Evolutionary conservation across 768 basidiomycete genomes (phyloP).

Genomic region (Mycena indigotica): DNA sequence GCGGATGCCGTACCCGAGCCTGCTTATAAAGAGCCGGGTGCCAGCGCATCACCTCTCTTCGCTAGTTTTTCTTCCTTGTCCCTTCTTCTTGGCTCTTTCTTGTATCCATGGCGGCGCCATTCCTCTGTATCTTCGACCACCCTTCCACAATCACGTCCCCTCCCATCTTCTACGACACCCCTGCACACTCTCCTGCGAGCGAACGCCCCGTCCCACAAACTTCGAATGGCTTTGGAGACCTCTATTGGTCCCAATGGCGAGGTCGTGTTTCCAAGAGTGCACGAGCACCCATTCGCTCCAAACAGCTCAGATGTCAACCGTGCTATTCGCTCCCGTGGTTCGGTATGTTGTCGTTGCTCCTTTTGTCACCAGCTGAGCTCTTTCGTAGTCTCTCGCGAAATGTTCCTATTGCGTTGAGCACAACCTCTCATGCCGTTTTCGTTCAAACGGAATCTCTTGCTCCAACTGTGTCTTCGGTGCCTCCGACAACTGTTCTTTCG

Average conservation of each 20-base stretch:
- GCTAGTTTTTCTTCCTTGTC: no score
- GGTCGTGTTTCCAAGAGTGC: not conserved
- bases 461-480: not conserved
- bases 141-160: no score
- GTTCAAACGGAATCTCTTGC: not conserved
- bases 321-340: no score
- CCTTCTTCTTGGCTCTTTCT: no score
- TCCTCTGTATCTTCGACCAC: no score
- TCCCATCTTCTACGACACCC: no score
- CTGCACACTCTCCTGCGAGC: not conserved
- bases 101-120: no score
- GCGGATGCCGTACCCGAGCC: no score
- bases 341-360: not conserved
- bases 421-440: not conserved
- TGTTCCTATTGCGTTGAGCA: not conserved
- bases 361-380: not conserved
- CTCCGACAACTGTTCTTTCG: not conserved
- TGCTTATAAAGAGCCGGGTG: no score
- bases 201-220: not conserved
- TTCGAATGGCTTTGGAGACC: not conserved
- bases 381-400: not conserved
- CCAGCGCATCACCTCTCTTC: no score
- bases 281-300: not conserved
- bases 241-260: not conserved
- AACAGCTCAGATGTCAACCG: not conserved